Percentiles rank a stretch among this genome's conserved stretches.
phyloP scores from a whole-genome alignment of 2,329 filamentous ascomycete genomes.

The Ceratocystis albifundus region DNA sequence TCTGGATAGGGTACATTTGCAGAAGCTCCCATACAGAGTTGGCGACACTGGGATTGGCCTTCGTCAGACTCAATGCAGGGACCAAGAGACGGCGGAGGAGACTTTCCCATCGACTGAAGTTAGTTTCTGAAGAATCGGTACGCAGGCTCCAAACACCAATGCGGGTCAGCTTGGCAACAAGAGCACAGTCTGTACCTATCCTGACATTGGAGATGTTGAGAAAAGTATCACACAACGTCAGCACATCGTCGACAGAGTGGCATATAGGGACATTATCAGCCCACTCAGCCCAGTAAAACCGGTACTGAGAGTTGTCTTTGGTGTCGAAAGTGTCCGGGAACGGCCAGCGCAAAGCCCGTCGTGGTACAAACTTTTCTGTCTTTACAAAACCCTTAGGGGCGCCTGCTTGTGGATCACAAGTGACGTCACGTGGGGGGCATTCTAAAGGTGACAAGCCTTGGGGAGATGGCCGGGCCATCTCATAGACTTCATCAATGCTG shows the following conservation, averaged over 20 bases:
- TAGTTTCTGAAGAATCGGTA: constrained; percentile 57
- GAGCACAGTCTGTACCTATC: constrained; percentile 68
- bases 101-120: constrained; percentile 69
- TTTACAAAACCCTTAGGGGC: constrained; percentile 58
- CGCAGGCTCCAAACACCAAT: constrained; percentile 69
- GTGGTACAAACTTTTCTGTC: constrained; percentile 46
- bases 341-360: constrained; percentile 69
- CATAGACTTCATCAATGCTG: constrained; percentile 62
- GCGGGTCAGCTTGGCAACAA: constrained; percentile 71
- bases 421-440: constrained; percentile 24
- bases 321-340: constrained; percentile 66
- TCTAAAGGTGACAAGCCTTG: not conserved
- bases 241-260: constrained; percentile 80
- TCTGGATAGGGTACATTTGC: constrained; percentile 61
- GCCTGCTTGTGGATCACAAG: constrained; percentile 52
- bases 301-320: constrained; percentile 66
- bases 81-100: constrained; percentile 75
- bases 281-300: constrained; percentile 98
- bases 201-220: constrained; percentile 78
- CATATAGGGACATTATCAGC: constrained; percentile 84
- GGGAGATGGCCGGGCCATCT: constrained; percentile 23
- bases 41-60: constrained; percentile 69
- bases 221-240: constrained; percentile 72
- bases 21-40: constrained; percentile 80
- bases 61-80: constrained; percentile 75